phyloP scores from a whole-genome alignment of 2,329 filamentous ascomycete species.

The Sphaerulina populicola region DNA sequence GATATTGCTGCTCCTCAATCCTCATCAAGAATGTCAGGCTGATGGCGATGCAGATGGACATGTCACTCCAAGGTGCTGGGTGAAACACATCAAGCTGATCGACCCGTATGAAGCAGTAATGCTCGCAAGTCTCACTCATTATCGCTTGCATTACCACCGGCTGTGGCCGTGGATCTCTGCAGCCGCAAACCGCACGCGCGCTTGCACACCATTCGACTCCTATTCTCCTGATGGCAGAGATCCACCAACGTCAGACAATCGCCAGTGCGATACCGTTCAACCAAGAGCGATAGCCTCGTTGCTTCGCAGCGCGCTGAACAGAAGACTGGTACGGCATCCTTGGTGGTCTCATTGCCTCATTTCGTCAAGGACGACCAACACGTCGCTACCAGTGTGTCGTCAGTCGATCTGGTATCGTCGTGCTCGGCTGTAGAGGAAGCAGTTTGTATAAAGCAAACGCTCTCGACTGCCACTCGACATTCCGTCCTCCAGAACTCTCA shows the following conservation, averaged over 20 bases:
- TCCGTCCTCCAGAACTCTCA: background rate
- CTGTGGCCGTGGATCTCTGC: background rate
- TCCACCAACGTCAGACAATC: slow-evolving; percentile 2
- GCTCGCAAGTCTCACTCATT: background rate
- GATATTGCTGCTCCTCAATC: background rate
- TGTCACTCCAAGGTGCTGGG: background rate
- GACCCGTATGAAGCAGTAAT: background rate
- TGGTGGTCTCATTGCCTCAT: slow-evolving; percentile 5
- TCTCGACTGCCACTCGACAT: background rate
- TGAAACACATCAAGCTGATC: background rate
- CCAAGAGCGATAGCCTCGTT: background rate
- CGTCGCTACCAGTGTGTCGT: background rate
- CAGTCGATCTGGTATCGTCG: background rate
- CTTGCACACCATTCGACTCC: background rate
- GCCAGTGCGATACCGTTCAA: background rate
- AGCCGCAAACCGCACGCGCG: background rate
- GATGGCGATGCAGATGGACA: background rate
- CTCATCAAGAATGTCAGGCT: background rate
- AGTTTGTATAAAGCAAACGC: slow-evolving; percentile 3
- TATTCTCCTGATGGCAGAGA: background rate
- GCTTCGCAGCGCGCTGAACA: background rate
- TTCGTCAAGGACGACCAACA: background rate
- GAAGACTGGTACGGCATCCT: slow-evolving; percentile 3
- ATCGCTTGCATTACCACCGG: background rate
- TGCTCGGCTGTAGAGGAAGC: background rate